Evolutionary conservation across 2,329 filamentous ascomycete genomes (phyloP).

Genomic region (Cyphellophora attinorum): DNA sequence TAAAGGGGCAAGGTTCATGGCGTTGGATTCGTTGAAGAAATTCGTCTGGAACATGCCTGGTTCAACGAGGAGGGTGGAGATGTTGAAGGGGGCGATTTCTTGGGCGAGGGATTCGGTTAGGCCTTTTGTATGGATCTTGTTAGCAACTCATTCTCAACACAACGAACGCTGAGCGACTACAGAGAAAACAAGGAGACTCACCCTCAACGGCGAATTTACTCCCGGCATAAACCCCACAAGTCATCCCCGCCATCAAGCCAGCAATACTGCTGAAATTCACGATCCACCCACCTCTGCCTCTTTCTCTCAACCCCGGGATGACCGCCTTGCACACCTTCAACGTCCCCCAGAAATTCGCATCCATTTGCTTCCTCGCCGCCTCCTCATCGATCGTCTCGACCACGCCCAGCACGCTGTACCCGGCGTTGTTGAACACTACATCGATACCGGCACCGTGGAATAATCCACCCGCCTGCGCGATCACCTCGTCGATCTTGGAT

Average conservation of each 20-base stretch:
- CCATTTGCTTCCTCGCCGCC: slow-evolving; percentile 9
- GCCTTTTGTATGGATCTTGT: not conserved
- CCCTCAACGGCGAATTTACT: slow-evolving; percentile 35
- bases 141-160: too few relatives aligned
- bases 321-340: slow-evolving; percentile 10
- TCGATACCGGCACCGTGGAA: slow-evolving; percentile 15
- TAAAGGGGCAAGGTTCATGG: slow-evolving; percentile 6
- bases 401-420: slow-evolving; percentile 14
- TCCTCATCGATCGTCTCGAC: slow-evolving; percentile 15
- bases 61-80: slow-evolving; percentile 32
- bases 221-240: slow-evolving; percentile 21
- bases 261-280: slow-evolving; percentile 14
- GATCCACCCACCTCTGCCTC: slow-evolving; percentile 8
- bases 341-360: slow-evolving; percentile 16
- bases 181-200: not conserved
- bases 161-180: too few relatives aligned
- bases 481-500: slow-evolving; percentile 9
- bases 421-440: slow-evolving; percentile 21
- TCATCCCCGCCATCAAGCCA: slow-evolving; percentile 18
- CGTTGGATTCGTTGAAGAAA: slow-evolving; percentile 22
- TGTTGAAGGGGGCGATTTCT: slow-evolving; percentile 27
- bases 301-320: slow-evolving; percentile 12
- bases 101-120: slow-evolving; percentile 27
- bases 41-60: slow-evolving; percentile 35
- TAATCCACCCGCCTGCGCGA: slow-evolving; percentile 7